Evolutionary conservation across 1,139 yeast species (phyloP), one percentile per base, ranked within the genome.

Genomic region (Arxiozyma bovina): DNA sequence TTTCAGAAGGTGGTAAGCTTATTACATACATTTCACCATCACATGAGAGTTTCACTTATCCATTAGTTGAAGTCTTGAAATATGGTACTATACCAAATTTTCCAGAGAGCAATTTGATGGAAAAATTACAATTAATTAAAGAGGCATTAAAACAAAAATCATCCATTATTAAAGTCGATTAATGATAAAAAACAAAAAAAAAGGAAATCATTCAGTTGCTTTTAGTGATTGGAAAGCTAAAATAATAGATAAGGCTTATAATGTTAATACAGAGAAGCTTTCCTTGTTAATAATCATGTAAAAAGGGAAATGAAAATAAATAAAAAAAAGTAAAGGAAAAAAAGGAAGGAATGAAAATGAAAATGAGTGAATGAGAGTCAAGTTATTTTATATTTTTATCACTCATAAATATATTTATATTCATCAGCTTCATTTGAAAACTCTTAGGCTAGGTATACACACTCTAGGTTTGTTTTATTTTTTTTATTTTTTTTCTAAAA

Each of bases 11-110:
- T 54, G 97, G 96, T 21, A 77, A 79, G 60, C 82, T 83, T 49
- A 78, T 91, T 44, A 88, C 96, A 43, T 89, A 89, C 63, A 83
- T 91, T 55, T 87, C 95, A 15, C 89, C 94, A 48, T 79, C 81
- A 55, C 82, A 90, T 64, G 79, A 79, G 54, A 82, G 88, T 55
- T 85, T 83, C 68, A 85, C 94, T 7, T 83, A 80, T 61, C 82
- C 85, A 49, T 74, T 85, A 62, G 76, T 79, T 21, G 79, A 81
- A 59, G 78, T 84, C 22, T 70, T 85, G 59, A 80, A 79, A 63
- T 78, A 78, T 57, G 87, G 87, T 8, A 78, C 80, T 63, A 83
- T 85, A 68, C 84, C 85, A 54, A 75, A 77, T 51, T 81, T 81
- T 48, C 82, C 83, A 56, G 84, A 86, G 58, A 73, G 74, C 57